Evolutionary conservation across 345 rosid species (phyloP).

Genomic region (Brassica nigra): DNA sequence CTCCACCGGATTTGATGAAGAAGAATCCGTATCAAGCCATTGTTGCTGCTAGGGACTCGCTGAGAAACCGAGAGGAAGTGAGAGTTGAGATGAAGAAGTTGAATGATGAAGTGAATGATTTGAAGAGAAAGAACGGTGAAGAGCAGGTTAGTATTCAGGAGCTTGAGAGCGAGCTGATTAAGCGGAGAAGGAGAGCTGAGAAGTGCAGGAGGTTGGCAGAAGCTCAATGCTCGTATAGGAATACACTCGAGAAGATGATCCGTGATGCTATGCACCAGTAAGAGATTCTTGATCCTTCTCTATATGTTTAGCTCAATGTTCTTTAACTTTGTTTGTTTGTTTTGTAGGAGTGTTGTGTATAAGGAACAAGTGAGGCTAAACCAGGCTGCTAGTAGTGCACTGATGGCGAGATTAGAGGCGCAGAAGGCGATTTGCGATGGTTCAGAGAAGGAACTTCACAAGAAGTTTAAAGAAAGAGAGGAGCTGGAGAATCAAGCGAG

Average conservation of each 20-base stretch:
- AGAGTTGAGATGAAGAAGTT: constrained; percentile 59
- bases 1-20: constrained; percentile 54
- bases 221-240: constrained; percentile 85
- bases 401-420: constrained; percentile 90
- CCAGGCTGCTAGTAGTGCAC: constrained; percentile 81
- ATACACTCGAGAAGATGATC: constrained; percentile 90
- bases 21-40: constrained; percentile 84
- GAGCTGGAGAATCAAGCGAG: constrained; percentile 75
- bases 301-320: constrained; percentile 15
- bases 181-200: constrained; percentile 84
- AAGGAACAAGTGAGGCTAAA: constrained; percentile 93
- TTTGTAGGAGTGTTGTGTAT: constrained; percentile 78
- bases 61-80: constrained; percentile 75
- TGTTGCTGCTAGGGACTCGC: constrained; percentile 77
- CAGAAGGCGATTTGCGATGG: constrained; percentile 89
- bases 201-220: constrained; percentile 94
- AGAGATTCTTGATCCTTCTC: constrained; percentile 31
- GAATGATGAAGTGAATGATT: constrained; percentile 63
- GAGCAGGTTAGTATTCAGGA: constrained; percentile 74
- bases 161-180: constrained; percentile 68
- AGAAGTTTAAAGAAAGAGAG: constrained; percentile 77
- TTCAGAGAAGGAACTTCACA: constrained; percentile 86
- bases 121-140: constrained; percentile 60
- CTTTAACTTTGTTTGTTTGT: neutral
- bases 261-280: constrained; percentile 99